Evolutionary conservation across 305 asterid species (phyloP).

Genomic region (Fraxinus platypoda): DNA sequence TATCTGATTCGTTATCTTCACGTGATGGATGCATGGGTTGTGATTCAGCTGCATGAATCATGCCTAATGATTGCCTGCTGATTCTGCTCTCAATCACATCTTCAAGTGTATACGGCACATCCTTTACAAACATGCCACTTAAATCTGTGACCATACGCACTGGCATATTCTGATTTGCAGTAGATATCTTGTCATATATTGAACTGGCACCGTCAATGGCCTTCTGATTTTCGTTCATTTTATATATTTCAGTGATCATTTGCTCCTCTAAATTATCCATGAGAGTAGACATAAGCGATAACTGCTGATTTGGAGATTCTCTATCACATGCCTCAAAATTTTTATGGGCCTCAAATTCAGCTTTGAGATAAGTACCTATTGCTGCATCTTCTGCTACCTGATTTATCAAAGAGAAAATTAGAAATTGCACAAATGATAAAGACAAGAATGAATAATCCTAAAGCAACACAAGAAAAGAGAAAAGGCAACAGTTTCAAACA

Average conservation of each 20-base stretch:
- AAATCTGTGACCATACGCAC: conserved; percentile 24
- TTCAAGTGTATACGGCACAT: conserved; percentile 24
- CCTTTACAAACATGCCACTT: conserved; percentile 31
- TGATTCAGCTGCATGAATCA: conserved; percentile 33
- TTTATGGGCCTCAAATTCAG: conserved; percentile 36
- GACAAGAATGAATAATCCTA: background rate
- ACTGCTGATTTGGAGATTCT: conserved; percentile 28
- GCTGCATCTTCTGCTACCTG: conserved; percentile 77
- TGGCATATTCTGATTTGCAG: conserved; percentile 27
- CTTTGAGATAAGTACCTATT: conserved; percentile 37
- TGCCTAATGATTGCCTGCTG: conserved; percentile 29
- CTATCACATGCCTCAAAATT: conserved; percentile 26
- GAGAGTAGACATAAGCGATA: conserved; percentile 24
- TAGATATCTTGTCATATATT: conserved; percentile 26
- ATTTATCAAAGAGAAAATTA: conserved; percentile 16
- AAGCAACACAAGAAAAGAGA: background rate
- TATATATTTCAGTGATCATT: conserved; percentile 24
- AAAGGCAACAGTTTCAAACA: background rate
- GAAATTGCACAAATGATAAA: conserved; percentile 8
- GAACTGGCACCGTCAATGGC: conserved; percentile 22
- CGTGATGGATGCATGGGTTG: conserved; percentile 26
- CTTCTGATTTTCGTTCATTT: conserved; percentile 28
- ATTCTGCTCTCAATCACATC: conserved; percentile 30
- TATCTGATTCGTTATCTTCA: conserved; percentile 36
- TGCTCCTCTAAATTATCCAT: conserved; percentile 36